These are phyloP conservation scores for Quercus rubra DNA, from an alignment of 306 rosid species.

Conservation along the genomic window DNA sequence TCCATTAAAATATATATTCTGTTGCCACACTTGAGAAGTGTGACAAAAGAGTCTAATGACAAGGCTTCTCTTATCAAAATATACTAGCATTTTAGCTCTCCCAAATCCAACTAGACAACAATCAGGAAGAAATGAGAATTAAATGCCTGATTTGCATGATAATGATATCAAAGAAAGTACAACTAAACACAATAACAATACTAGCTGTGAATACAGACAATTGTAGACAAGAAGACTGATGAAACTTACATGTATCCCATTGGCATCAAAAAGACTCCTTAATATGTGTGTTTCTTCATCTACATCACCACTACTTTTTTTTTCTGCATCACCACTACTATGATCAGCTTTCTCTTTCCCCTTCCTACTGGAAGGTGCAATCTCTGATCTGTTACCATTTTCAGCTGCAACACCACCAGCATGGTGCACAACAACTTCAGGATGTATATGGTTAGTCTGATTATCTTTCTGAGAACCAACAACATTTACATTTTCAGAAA, in stretches of 20 bases:
- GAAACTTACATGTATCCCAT: slow-evolving; percentile 89
- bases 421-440: slow-evolving; percentile 17
- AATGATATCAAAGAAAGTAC: slow-evolving; percentile 10
- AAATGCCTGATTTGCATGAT: neutral
- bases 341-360: slow-evolving; percentile 63
- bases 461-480: slow-evolving; percentile 52
- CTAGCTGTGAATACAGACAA: slow-evolving; percentile 4
- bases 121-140: neutral
- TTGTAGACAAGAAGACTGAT: neutral
- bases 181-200: slow-evolving; percentile 12
- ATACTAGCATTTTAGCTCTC: neutral
- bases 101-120: neutral
- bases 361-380: slow-evolving; percentile 35
- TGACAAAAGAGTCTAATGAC: no score
- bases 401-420: slow-evolving; percentile 33
- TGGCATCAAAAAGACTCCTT: slow-evolving; percentile 72
- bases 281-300: slow-evolving; percentile 73
- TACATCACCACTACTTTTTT: slow-evolving; percentile 31
- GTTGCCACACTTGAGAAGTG: neutral
- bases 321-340: slow-evolving; percentile 30
- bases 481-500: slow-evolving; percentile 65
- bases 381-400: slow-evolving; percentile 29
- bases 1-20: neutral
- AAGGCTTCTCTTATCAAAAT: neutral
- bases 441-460: slow-evolving; percentile 31